These are phyloP conservation scores for Exophiala aquamarina DNA, from an alignment of 2,329 filamentous ascomycete genomes.

Conservation along the genomic window DNA sequence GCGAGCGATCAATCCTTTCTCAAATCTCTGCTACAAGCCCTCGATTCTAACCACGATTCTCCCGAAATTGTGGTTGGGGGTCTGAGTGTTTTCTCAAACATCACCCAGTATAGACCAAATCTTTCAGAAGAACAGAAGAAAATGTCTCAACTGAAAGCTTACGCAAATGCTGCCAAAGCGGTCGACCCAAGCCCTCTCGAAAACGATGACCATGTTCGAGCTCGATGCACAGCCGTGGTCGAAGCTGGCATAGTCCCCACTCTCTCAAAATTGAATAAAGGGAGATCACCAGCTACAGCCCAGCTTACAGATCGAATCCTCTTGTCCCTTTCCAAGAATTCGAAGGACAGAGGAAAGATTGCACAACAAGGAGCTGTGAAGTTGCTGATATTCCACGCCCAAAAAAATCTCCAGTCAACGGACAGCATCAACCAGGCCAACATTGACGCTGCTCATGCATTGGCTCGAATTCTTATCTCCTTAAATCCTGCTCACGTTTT, in stretches of 20 bases:
- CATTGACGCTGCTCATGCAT: conserved; percentile 68
- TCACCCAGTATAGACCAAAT: conserved; percentile 75
- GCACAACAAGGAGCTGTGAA: conserved; percentile 93
- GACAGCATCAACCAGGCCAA: conserved; percentile 37
- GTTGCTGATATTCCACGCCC: conserved; percentile 71
- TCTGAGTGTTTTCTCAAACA: conserved; percentile 79
- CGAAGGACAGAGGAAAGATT: conserved; percentile 72
- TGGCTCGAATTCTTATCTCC: conserved; percentile 83
- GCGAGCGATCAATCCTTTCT: conserved; percentile 68
- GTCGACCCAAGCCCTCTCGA: conserved; percentile 66
- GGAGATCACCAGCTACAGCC: conserved; percentile 67
- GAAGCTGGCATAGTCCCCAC: conserved; percentile 75
- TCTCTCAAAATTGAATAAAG: conserved; percentile 73
- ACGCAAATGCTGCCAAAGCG: conserved; percentile 79
- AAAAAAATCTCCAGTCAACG: conserved; percentile 22
- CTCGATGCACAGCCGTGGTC: conserved; percentile 75
- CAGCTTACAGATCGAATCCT: conserved; percentile 74
- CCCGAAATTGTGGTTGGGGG: conserved; percentile 79
- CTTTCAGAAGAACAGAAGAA: conserved; percentile 89
- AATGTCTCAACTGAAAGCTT: conserved; percentile 88
- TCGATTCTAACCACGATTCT: conserved; percentile 54
- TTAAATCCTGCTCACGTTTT: conserved; percentile 85
- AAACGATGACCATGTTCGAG: conserved; percentile 71
- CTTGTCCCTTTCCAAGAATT: conserved; percentile 72
- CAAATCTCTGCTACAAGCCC: conserved; percentile 60